Evolutionary conservation across 163 green algal species (phyloP), one percentile per base, ranked within the genome.

Genomic region (Scenedesmus sp.): DNA sequence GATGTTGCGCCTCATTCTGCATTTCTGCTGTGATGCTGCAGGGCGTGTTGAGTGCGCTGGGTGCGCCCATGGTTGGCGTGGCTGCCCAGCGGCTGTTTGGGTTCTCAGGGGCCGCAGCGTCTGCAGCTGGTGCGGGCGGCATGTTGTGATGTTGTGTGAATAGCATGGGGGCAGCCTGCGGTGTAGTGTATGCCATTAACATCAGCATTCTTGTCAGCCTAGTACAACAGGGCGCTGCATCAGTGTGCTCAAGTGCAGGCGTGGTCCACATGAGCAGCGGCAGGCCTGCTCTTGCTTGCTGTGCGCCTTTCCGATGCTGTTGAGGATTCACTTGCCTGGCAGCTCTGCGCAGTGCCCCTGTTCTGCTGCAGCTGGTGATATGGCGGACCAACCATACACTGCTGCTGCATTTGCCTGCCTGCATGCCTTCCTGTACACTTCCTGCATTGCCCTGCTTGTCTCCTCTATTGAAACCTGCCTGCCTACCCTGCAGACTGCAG

Each of bases 21-120:
- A 76, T 76, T 76, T 16, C 74, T 57, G 34, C 76, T 84, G 76
- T 20, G 20, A 20, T 88, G 82, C 81, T 67, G 82, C 82, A 74
- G 82, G 52, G 73, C 0, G 62, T 82, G 52, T 7, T 90, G 62
- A 77, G 54, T 20, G n/a, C 15, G 9, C 23, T 82, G 60, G 86
- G 86, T n/a, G 86, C 86, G 6, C 86, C 86, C n/a, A 57, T 90
- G 66, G 86, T 90, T 83, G 86, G 86, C 12, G 70, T 90, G 26
- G 55, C 86, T 23, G 86, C 86, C 0, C 86, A 90, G 67, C 9
- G 46, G 26, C 15, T 90, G 46, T 90, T 90, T 55, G 54, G 66
- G 3, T 90, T 90, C n/a, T 70, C 70, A 54, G 86, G 86, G 4
- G 86, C 73, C 10, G 86, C 86, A 70, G 79, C 86, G n/a, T 82